A percentile compares a stretch with the other conserved stretches of the same genome.
These are phyloP conservation scores for Coemansia sp. DNA, from an alignment of 192 early-diverging fungal species.

Conservation along the genomic window DNA sequence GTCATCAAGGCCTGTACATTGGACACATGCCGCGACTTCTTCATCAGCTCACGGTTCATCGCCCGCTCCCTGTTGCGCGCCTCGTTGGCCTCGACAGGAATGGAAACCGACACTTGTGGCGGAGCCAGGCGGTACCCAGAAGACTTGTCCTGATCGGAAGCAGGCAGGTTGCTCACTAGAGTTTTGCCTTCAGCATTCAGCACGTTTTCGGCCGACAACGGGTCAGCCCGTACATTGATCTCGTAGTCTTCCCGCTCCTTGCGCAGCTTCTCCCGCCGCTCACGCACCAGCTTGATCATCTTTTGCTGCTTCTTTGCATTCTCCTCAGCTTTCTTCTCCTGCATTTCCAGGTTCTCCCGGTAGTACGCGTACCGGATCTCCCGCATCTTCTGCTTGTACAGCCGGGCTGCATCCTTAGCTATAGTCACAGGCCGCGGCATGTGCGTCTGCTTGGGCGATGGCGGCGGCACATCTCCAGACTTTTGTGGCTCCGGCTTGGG, in stretches of 20 bases:
- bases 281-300: conserved; percentile 7
- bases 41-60: conserved; percentile 16
- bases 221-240: conserved; percentile 32
- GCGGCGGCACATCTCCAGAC: conserved; percentile 16
- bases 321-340: conserved; percentile 22
- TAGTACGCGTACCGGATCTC: conserved; percentile 34
- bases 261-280: conserved; percentile 19
- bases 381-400: conserved; percentile 31
- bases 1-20: conserved; percentile 44
- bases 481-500: conserved; percentile 1
- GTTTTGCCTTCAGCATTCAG: conserved; percentile 50
- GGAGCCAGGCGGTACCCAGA: conserved; percentile 33
- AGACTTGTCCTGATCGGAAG: background rate
- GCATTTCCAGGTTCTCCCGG: conserved; percentile 12
- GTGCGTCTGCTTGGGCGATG: conserved; percentile 7
- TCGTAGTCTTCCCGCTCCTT: conserved; percentile 30
- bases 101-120: conserved; percentile 33
- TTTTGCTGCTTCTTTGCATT: conserved; percentile 2
- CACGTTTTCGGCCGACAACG: conserved; percentile 51
- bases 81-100: conserved; percentile 31
- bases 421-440: conserved; percentile 3
- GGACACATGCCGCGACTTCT: conserved; percentile 24
- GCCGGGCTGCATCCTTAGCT: conserved; percentile 12
- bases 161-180: conserved; percentile 19
- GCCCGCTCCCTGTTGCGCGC: conserved; percentile 29